A percentile compares a stretch with the other conserved stretches of the same genome.
These are phyloP conservation scores for Immersiporthe knoxdaviesiana DNA, from an alignment of 2,329 filamentous ascomycete species.

Conservation along the genomic window DNA sequence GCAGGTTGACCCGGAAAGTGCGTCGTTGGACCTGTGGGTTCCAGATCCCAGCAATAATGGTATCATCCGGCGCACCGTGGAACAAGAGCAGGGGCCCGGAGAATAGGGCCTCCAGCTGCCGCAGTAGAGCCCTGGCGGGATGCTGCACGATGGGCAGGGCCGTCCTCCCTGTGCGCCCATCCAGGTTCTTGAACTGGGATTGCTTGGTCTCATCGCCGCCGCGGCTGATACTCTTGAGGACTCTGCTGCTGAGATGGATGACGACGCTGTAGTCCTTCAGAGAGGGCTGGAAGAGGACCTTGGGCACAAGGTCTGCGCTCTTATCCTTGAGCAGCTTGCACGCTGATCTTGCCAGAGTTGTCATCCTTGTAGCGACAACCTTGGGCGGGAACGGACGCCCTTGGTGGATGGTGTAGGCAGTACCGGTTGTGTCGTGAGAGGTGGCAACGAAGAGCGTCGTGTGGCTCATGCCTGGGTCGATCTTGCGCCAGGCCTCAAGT, in stretches of 20 bases:
- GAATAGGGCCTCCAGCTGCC: constrained; percentile 70
- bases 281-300: constrained; percentile 71
- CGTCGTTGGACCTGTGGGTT: constrained; percentile 58
- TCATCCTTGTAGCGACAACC: constrained; percentile 84
- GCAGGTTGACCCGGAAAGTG: constrained; percentile 71
- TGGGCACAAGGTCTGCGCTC: constrained; percentile 56
- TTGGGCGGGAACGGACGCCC: constrained; percentile 63
- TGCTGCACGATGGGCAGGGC: constrained; percentile 58
- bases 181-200: constrained; percentile 79
- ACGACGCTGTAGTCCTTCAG: constrained; percentile 83
- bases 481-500: constrained; percentile 82
- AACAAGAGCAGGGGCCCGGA: constrained; percentile 78
- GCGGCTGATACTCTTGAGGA: constrained; percentile 47
- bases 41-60: constrained; percentile 62
- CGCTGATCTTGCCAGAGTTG: constrained; percentile 77
- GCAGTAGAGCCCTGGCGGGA: constrained; percentile 65
- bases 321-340: constrained; percentile 61
- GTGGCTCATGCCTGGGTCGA: constrained; percentile 87
- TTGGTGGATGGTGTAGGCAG: constrained; percentile 74
- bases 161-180: constrained; percentile 54
- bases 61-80: constrained; percentile 63
- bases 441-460: constrained; percentile 81
- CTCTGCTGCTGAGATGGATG: constrained; percentile 68
- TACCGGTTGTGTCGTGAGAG: constrained; percentile 75
- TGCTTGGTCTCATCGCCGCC: constrained; percentile 40